These are phyloP conservation scores for Musa beccarii DNA, from an alignment of 176 grass and related monocot genomes.

Conservation along the genomic window DNA sequence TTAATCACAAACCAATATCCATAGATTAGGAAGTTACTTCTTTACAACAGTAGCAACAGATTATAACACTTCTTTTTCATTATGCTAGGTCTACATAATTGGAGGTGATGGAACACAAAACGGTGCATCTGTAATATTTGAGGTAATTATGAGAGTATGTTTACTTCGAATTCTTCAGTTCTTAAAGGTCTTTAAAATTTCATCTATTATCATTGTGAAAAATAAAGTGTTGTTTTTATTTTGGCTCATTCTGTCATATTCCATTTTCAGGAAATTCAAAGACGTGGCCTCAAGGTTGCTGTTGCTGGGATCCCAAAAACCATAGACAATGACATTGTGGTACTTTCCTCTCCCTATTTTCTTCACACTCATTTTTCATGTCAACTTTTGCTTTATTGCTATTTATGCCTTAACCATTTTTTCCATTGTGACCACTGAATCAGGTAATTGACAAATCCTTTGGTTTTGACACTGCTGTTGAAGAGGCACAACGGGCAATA, in stretches of 20 bases:
- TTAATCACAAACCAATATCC: not conserved
- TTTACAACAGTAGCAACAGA: too few species aligned
- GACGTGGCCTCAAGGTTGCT: conserved; percentile 64
- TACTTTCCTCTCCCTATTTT: conserved; percentile 30
- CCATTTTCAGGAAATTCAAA: conserved; percentile 73
- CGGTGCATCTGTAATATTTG: conserved; percentile 80
- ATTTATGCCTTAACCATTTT: not conserved
- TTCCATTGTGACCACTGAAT: not conserved
- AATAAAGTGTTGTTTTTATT: not conserved
- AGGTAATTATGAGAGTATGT: conserved; percentile 32
- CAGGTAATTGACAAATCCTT: conserved; percentile 99
- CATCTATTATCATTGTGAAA: not conserved
- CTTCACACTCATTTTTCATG: not conserved
- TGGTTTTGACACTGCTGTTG: conserved; percentile 93
- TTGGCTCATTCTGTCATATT: not conserved
- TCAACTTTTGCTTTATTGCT: not conserved
- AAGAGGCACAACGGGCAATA: conserved; percentile 91
- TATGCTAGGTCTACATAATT: conserved; percentile 61
- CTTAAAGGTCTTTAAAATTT: too few species aligned
- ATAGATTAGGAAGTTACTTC: too few species aligned
- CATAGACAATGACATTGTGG: conserved; percentile 96
- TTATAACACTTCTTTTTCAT: not conserved
- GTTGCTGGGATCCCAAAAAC: conserved; percentile 88
- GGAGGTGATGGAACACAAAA: conserved; percentile 93
- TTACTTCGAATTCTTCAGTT: not conserved